These are phyloP conservation scores for Piloderma croceum DNA, from an alignment of 768 basidiomycete species.

Conservation along the genomic window DNA sequence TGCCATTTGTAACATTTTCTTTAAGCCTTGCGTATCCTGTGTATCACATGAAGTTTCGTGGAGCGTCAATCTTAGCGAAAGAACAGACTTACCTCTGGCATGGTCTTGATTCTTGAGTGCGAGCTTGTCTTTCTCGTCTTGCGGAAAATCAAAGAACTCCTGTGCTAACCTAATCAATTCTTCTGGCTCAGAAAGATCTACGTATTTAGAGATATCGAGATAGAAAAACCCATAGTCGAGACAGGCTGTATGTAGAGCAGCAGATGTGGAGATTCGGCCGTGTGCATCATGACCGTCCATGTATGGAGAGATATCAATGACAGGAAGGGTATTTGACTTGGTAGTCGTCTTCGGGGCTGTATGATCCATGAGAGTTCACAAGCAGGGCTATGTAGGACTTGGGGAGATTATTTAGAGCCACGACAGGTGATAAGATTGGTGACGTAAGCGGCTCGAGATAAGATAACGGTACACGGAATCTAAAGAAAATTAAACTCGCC, in stretches of 20 bases:
- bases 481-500: no score
- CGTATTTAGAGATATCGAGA: constrained; percentile 59
- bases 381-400: no score
- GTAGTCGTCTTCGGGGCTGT: no score
- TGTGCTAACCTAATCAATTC: constrained; percentile 60
- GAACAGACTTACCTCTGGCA: constrained; percentile 56
- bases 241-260: constrained; percentile 68
- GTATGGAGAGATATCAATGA: constrained; percentile 70
- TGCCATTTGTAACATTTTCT: constrained; percentile 84
- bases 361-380: no score
- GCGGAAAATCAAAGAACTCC: constrained; percentile 67
- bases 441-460: not conserved
- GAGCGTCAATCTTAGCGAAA: not conserved
- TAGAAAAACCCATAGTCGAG: constrained; percentile 87
- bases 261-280: constrained; percentile 41
- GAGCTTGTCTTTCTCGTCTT: constrained; percentile 77
- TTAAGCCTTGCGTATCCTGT: constrained; percentile 75
- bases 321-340: constrained; percentile 42
- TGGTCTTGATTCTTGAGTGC: constrained; percentile 61
- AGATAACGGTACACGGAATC: no score
- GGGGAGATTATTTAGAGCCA: not conserved
- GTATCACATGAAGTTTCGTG: not conserved
- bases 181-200: constrained; percentile 54
- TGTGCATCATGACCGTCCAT: constrained; percentile 29
- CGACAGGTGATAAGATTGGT: constrained; percentile 3